Base-by-base conservation (phyloP, 2,329 filamentous ascomycete species). In the Calonectria honghensis region DNA sequence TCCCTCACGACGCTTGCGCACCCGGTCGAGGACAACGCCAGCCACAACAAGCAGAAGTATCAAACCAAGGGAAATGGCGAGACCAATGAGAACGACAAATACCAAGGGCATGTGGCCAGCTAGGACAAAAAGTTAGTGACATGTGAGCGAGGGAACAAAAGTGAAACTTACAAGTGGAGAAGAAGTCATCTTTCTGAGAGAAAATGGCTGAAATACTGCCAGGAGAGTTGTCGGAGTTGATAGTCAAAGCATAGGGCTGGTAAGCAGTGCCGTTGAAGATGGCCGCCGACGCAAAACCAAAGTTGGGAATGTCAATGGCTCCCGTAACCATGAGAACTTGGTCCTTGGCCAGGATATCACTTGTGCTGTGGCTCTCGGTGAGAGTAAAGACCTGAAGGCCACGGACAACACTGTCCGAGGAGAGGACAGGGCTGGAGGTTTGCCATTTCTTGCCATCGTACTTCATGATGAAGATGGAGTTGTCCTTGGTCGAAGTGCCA, bases 281-380 rank as follows among this genome's bases (percentile, higher is more conserved):
- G 10, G 93, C 96, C 11, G 95, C 96, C 18, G 96, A 98, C 7
- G 94, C 95, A 72, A 93, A 93, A 73, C 96, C 96, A 82, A 96
- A 96, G 64, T 87, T 87, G 0, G 94, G 91, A 24, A 98, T 89
- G 77, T 92, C 90, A 78, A 99, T 91, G 68, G 94, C 91, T 50
- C 97, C 97, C n/a, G 95, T 95, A 65, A 98, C 88, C 85, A 99
- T 90, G 45, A 99, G 90, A 5, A 92, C 90, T 83, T 97, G 92
- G 75, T 92, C 88, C 24, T 90, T 85, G 67, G 92, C 89, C 20
- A 99, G 86, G 9, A 96, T 87, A 48, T 90, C 85, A 2, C 90
- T 92, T 18, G 88, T 85, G 45, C 87, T 91, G 82, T 98, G 97
- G 20, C 91, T 85, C 64, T 93, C 85, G 1, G 91, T 93, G 27